These are phyloP conservation scores for Bassia scoparia DNA, from an alignment of 148 eudicot genomes.

Conservation along the genomic window DNA sequence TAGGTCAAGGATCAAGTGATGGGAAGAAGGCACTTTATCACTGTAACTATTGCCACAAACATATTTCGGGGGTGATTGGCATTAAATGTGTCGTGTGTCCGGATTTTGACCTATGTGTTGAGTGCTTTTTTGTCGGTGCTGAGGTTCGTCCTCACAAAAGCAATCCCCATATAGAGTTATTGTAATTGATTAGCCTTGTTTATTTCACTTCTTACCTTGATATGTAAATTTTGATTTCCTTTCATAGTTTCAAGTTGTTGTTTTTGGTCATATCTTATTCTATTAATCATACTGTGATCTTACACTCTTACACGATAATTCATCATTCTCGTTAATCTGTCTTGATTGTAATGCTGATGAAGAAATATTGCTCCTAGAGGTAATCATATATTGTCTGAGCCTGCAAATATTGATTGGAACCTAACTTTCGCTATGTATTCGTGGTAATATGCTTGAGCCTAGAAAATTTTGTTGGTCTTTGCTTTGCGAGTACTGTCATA, in stretches of 20 bases:
- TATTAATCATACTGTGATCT: not conserved
- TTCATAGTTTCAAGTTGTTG: not conserved
- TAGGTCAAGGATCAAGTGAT: constrained; percentile 68
- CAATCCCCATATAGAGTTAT: constrained; percentile 88
- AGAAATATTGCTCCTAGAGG: constrained; percentile 91
- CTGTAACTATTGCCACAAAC: constrained; percentile 95
- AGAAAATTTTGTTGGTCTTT: not conserved
- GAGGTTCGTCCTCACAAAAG: constrained; percentile 87
- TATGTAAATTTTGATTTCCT: not conserved
- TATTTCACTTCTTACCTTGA: not conserved
- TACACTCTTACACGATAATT: constrained; percentile 58
- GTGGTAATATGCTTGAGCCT: not conserved
- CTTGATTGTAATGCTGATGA: constrained; percentile 99
- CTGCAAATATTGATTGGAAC: constrained; percentile 3
- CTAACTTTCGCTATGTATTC: not conserved
- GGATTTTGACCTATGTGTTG: constrained; percentile 90
- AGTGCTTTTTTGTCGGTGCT: constrained; percentile 95
- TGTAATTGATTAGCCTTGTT: constrained; percentile 40
- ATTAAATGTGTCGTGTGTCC: constrained; percentile 83
- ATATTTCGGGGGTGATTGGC: constrained; percentile 78
- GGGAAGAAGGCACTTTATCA: constrained; percentile 86
- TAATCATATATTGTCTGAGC: constrained; percentile 29
- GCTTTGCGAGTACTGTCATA: constrained; percentile 10
- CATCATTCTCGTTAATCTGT: constrained; percentile 80
- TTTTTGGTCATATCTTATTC: not conserved